These are phyloP conservation scores for Amanita inopinata DNA, from an alignment of 768 basidiomycete species.

Conservation along the genomic window DNA sequence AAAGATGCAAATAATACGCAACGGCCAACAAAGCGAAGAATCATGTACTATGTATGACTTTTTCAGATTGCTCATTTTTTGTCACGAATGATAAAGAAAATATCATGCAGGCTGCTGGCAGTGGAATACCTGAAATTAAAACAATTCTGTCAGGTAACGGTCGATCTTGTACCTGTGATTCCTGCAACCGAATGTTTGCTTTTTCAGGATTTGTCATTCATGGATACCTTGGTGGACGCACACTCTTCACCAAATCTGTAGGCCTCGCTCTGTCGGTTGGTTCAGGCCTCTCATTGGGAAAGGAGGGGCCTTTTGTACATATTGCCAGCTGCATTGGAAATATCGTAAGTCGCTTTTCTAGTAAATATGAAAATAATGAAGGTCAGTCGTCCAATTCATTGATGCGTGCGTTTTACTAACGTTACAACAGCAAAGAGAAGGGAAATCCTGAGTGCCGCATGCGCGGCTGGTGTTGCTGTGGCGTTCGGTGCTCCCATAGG, in stretches of 20 bases:
- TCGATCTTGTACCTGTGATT: neutral
- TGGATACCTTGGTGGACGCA: conserved; percentile 88
- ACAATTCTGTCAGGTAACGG: conserved; percentile 73
- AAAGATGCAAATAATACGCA: conserved; percentile 14
- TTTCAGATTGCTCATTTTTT: too few species aligned
- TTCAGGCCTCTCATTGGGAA: conserved; percentile 82
- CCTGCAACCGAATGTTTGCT: conserved; percentile 12
- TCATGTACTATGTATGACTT: conserved; percentile 73
- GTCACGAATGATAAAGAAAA: too few species aligned
- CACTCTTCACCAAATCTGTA: conserved; percentile 81
- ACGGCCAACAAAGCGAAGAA: conserved; percentile 41
- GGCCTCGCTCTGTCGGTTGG: conserved; percentile 88
- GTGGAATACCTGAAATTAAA: conserved; percentile 96
- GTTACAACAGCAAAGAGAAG: conserved; percentile 68
- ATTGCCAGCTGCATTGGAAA: conserved; percentile 91
- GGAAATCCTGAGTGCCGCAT: conserved; percentile 91
- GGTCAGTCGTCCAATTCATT: conserved; percentile 31
- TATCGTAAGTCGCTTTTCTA: conserved; percentile 76
- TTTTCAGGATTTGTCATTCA: conserved; percentile 96
- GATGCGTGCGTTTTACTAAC: neutral
- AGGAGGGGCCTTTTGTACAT: conserved; percentile 70
- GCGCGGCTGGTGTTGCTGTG: conserved; percentile 95
- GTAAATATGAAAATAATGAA: conserved; percentile 94
- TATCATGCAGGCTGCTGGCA: conserved; percentile 69
- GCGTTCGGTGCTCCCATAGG: conserved; percentile 97